Evolutionary conservation across 1,284 basidiomycete genomes (phyloP), one percentile per base, ranked within the genome.

Genomic region (Melampsora larici-populina): DNA sequence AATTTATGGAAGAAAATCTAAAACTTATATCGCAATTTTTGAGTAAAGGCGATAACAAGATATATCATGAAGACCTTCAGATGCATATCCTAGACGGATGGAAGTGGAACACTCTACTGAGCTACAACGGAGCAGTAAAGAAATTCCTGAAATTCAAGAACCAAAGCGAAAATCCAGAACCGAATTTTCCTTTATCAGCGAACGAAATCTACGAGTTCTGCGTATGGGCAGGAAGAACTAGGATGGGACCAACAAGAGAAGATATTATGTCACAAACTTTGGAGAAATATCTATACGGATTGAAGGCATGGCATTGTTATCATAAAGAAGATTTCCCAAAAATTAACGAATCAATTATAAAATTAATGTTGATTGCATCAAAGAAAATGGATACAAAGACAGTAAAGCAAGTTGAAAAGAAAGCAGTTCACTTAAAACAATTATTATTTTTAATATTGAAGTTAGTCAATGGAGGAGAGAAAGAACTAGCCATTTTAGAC

Each of bases 221-320:
- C 48, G 40, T 62, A 6, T 71, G 69, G 69, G 69, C 51, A 31
- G 69, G 69, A 15, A n/a, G 55, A 1, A 33, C 51, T 29, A 29
- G 18, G 6, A 2, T 8, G 3, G 24, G 36, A 24, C 9, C 13
- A 31, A 1, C 11, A 17, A n/a, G 17, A 13, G 17, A 58, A 24
- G 55, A 71, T 21, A 71, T 71, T 40, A 4, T 36, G 33, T n/a
- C 69, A 7, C 36, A n/a, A 18, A 36, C 55, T 2, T 18, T 71
- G 0, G 8, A 24, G 33, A 48, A 58, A 18, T 70, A 70, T 21
- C 33, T 55, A 9, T 70, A 29, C 31, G 68, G 43, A 17, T 1
- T 70, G 8, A 70, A 70, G 9, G 36, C 9, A 9, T 36, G 36
- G 36, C 36, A 36, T 36, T 9, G 3, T 36, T 36, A 4, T 36